Conservation (phyloP, 2,329 filamentous ascomycete species). For the Blastomyces parvus region DNA sequence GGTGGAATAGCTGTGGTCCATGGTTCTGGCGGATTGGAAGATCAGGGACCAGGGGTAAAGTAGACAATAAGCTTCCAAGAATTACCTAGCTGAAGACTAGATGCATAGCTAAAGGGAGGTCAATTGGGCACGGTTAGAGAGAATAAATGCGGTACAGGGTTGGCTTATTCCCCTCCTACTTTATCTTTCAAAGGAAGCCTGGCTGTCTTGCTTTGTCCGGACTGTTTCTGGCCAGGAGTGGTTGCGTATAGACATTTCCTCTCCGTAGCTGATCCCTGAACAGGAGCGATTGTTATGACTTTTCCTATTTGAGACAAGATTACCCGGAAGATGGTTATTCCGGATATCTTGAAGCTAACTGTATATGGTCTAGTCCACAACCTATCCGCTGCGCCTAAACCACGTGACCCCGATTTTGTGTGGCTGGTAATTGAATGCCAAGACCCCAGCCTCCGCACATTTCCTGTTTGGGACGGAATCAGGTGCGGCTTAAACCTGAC, state of each 20-base stretch:
- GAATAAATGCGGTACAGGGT: background rate
- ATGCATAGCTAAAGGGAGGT: background rate
- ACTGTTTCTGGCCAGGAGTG: background rate
- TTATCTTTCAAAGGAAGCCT: background rate
- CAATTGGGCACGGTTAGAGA: background rate
- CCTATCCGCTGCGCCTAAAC: background rate
- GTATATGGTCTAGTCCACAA: background rate
- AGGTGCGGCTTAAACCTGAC: background rate
- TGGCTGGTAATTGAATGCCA: slow-evolving; percentile 1
- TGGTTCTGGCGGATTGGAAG: slow-evolving; percentile 14
- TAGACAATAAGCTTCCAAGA: background rate
- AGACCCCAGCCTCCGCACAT: slow-evolving; percentile 5
- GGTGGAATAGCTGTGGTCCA: slow-evolving; percentile 29
- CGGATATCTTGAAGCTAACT: background rate
- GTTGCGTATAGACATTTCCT: background rate
- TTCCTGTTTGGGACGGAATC: background rate
- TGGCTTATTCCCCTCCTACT: background rate
- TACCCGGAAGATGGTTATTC: background rate
- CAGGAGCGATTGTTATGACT: background rate
- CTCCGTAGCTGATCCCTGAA: background rate
- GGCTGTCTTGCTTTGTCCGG: background rate
- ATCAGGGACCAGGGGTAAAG: slow-evolving; percentile 5
- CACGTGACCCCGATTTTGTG: background rate
- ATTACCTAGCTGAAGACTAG: background rate
- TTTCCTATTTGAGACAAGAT: background rate